A percentile compares a stretch with the other conserved stretches of the same genome.
These are phyloP conservation scores for Rubia balearica DNA, from an alignment of 305 asterid species.

Conservation along the genomic window DNA sequence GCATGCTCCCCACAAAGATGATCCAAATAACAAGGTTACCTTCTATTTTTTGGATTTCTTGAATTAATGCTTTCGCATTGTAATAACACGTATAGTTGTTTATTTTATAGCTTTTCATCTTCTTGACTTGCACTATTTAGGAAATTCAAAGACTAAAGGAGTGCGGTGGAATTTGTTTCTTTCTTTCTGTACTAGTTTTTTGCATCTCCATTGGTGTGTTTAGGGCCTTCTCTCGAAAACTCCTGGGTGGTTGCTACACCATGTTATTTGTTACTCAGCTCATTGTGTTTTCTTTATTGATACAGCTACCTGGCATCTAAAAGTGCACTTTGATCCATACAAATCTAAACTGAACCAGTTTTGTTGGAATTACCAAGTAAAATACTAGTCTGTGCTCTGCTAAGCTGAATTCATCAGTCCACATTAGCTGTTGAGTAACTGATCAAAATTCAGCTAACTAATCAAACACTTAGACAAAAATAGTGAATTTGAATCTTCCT, in stretches of 20 bases:
- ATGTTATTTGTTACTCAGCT: background rate
- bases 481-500: background rate
- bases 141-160: background rate
- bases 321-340: background rate
- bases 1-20: conserved; percentile 34
- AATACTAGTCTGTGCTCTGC: background rate
- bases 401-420: background rate
- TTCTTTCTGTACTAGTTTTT: background rate
- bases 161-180: background rate
- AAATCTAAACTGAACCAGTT: background rate
- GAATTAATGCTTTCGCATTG: background rate
- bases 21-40: conserved; percentile 35
- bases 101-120: background rate
- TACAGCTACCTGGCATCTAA: background rate
- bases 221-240: background rate
- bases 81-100: background rate
- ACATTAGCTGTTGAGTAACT: background rate
- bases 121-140: background rate
- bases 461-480: background rate
- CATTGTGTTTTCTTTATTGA: background rate
- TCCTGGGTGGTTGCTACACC: background rate
- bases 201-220: background rate
- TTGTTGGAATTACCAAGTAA: background rate
- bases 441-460: background rate
- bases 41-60: background rate